Base-by-base conservation (phyloP, 1,139 yeast species). In the Geotrichum histeridarum region DNA sequence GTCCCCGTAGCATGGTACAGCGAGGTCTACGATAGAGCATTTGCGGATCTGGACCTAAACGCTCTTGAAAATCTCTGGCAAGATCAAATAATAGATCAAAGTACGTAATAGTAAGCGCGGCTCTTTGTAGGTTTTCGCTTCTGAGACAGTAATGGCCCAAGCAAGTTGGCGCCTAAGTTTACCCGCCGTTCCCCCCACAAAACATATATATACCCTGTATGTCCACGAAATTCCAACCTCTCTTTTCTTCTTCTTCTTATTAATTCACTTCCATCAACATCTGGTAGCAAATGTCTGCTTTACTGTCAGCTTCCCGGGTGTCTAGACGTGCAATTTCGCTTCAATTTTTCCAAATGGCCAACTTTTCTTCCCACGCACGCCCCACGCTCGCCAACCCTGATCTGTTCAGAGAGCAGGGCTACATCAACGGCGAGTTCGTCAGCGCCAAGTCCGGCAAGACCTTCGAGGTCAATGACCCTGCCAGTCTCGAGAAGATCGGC, bases 1-100 rank as follows among this genome's bases (percentile, higher is more conserved):
- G 77, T 87, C 48, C 90, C 97, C 14, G 98, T 91, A 14, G 91
- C 85, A 64, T 88, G 95, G 90, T 94, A 89, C 69, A 80, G 78
- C 56, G 95, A 93, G 61, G 91, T 90, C 17, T 93, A 85, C 65
- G 82, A 83, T 41, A 76, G 74, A 49, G 77, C 89, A 42, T 93
- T 91, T 73, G 80, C 84, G 2, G 78, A 74, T 44, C 73, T 84
- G 7, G 76, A 81, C 36, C 64, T 69, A 27, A 77, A 77, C 51
- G 75, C 78, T 61, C 90, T 86, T 32, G 79, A 80, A 58, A 65
- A 67, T 4, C 79, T 82, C 31, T 86, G 93, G 91, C 78, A 79
- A 62, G 75, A 58, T 15, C 77, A 77, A 50, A 76, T 77, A 50
- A 76, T 22, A 22, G 27, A 22, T 22, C 27, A 22, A 22, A 22